Percentiles rank a stretch among this genome's conserved stretches.
Conservation (phyloP, 805 yeast species). For the Kodamaea restingae region DNA sequence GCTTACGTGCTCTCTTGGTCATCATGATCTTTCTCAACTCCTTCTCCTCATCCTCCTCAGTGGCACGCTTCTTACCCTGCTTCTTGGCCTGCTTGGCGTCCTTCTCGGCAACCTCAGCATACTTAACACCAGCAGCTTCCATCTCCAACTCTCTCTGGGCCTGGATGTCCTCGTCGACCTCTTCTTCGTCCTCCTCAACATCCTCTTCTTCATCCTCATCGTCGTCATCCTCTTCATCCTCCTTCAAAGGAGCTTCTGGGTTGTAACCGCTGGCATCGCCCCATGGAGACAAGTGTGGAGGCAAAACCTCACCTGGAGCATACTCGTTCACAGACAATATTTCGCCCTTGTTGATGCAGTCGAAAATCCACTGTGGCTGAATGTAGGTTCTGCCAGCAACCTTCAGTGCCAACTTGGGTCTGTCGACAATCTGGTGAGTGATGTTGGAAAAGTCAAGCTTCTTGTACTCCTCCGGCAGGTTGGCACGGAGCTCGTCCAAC, state of each 20-base stretch:
- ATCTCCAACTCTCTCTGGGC: constrained; percentile 82
- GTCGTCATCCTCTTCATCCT: constrained; percentile 47
- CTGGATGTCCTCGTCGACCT: constrained; percentile 57
- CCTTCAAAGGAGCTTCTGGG: constrained; percentile 56
- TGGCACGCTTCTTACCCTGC: constrained; percentile 41
- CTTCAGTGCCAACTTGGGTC: constrained; percentile 74
- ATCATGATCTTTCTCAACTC: constrained; percentile 95
- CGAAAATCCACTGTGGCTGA: constrained; percentile 98
- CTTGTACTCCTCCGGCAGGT: constrained; percentile 40
- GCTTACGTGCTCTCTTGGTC: constrained; percentile 92
- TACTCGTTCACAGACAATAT: constrained; percentile 75
- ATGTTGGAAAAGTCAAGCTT: constrained; percentile 61
- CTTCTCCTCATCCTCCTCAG: constrained; percentile 71
- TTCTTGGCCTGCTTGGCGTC: constrained; percentile 25
- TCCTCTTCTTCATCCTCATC: constrained; percentile 21
- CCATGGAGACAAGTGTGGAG: constrained; percentile 99
- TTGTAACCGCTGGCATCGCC: constrained; percentile 91
- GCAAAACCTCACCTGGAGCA: constrained; percentile 91
- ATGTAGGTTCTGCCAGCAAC: constrained; percentile 90
- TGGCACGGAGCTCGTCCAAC: constrained; percentile 64
- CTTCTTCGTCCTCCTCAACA: constrained; percentile 53
- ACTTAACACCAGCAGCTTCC: constrained; percentile 77
- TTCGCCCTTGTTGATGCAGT: constrained; percentile 73
- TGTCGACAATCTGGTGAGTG: constrained; percentile 92
- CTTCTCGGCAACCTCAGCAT: constrained; percentile 47